Conservation (phyloP, 225 moss, liverwort and hornwort genomes). For the Antitrichia curtipendula region DNA sequence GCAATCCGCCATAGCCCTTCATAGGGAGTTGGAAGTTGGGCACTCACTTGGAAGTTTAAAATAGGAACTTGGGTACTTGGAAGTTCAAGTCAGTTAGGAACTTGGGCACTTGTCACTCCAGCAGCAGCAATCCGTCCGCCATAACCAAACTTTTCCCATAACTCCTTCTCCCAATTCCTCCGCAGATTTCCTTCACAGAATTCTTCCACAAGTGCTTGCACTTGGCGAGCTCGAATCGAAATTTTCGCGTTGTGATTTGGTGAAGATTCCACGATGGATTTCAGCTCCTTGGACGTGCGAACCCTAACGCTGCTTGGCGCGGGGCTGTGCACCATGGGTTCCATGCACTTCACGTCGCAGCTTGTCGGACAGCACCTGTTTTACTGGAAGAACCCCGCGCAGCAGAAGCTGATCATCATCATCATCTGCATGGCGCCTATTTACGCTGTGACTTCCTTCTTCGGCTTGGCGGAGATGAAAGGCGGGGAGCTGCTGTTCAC, state of each 20-base stretch:
- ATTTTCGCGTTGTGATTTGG: not conserved
- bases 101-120: too few species aligned
- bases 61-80: too few species aligned
- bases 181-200: not conserved
- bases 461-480: slow-evolving; percentile 63
- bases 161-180: not conserved
- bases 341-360: slow-evolving; percentile 62
- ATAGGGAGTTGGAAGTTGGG: too few species aligned
- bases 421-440: slow-evolving; percentile 87
- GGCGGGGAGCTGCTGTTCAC: slow-evolving; percentile 70
- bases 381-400: slow-evolving; percentile 63
- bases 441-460: slow-evolving; percentile 72
- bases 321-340: slow-evolving; percentile 54
- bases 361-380: slow-evolving; percentile 60
- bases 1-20: not conserved
- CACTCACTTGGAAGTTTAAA: too few species aligned
- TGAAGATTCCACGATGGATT: slow-evolving; percentile 23
- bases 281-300: slow-evolving; percentile 47
- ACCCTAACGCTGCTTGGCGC: slow-evolving; percentile 58
- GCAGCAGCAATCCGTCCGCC: not conserved
- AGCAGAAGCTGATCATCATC: slow-evolving; percentile 69
- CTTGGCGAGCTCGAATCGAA: not conserved
- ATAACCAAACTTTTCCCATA: not conserved
- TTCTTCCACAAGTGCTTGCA: not conserved
- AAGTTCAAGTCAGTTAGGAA: too few species aligned